Base-by-base conservation (phyloP, 2,329 filamentous ascomycete species). In the Emergomyces pasteurianus region DNA sequence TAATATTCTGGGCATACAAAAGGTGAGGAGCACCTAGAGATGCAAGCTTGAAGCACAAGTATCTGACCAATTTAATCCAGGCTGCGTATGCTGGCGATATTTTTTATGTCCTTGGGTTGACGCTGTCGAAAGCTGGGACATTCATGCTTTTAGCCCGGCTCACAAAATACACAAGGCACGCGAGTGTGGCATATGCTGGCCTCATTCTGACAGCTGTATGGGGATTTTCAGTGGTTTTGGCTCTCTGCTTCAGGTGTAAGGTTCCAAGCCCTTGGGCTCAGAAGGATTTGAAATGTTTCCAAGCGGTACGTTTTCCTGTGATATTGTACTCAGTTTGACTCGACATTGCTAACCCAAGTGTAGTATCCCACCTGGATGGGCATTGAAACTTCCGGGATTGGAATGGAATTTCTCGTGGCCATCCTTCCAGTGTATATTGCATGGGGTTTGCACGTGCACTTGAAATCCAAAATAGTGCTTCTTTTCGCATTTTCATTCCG, bases 401-500 rank as follows among this genome's bases (percentile, higher is more conserved):
- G 62, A 34, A 58, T 63, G 49, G 64, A 65, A 26, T 36, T 65
- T 5, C 58, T 64, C 21, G 49, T 59, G 6, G 52, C 60, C 28
- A 59, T 62, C 62, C 43, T 64, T 31, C 64, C 64, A 10, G 43
- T 64, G 42, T 65, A 65, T 53, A 47, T 65, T 10, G 55, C 62
- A 8, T 64, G 62, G 62, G 53, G 58, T 36, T 58, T 65, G 50
- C 58, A 59, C 54, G 62, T 65, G 64, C 57, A 50, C 2, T 21
- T 64, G 23, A 60, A 55, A 40, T 58, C 64, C 23, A 65, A 65
- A 52, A 36, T 65, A 23, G 43, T 65, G 7, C 62, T 65, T 18
- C 28, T 65, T 2, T 64, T 63, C 34, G 64, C 64, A 7, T 65
- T 65, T 42, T 64, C 64, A 26, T 65, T 64, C 49, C 64, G 64